A percentile compares a stretch with the other conserved stretches of the same genome.
Evolutionary conservation across 2,329 filamentous ascomycete species (phyloP).

Genomic region (Daldinia eschscholtzii): DNA sequence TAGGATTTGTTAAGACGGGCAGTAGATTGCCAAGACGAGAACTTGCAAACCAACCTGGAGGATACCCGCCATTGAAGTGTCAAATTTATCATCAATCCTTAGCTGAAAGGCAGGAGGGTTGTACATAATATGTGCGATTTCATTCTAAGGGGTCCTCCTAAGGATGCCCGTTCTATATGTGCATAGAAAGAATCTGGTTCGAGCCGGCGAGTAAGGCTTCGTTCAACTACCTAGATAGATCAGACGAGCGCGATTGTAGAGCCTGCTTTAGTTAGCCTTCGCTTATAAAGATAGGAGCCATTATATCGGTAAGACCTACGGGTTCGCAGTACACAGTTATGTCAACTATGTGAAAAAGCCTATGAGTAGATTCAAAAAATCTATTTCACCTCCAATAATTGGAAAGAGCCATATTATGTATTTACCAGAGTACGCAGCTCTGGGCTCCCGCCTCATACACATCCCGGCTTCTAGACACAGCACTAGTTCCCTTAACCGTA

Average conservation of each 20-base stretch:
- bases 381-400: conserved; percentile 2
- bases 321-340: not conserved
- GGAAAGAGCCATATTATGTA: conserved; percentile 44
- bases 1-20: not conserved
- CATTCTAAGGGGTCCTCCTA: not conserved
- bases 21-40: no score
- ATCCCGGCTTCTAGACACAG: conserved; percentile 7
- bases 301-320: not conserved
- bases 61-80: no score
- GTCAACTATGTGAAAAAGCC: not conserved
- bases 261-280: conserved; percentile 1
- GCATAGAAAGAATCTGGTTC: not conserved
- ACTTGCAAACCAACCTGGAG: no score
- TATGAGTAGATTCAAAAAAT: conserved; percentile 7
- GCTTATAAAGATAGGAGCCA: not conserved
- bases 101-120: no score
- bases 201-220: conserved; percentile 1
- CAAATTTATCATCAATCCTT: no score
- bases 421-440: conserved; percentile 31
- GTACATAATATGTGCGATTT: not conserved
- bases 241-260: not conserved
- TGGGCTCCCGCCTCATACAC: conserved; percentile 20
- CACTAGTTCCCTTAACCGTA: conserved; percentile 5
- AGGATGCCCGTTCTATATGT: not conserved
- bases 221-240: not conserved